Base-by-base conservation (phyloP, 108 stramenopile species). In the Cyclostephanos invisitatus region DNA sequence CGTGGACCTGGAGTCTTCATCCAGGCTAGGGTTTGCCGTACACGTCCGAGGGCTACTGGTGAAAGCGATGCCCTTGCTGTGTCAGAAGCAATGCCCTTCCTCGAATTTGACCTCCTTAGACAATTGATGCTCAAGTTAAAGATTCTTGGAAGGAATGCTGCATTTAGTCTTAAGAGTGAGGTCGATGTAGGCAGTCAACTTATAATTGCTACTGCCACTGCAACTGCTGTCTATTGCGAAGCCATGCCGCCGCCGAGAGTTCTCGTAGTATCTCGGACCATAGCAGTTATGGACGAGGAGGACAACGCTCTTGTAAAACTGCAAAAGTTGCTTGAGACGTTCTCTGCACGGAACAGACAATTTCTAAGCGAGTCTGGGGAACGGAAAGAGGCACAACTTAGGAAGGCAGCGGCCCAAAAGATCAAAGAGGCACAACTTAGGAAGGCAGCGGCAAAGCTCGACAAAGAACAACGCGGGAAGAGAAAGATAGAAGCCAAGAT, bases 41-140 rank as follows among this genome's bases (percentile, higher is more conserved):
- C 89, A 3, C 71, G 94, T 8, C 90, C 91, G 9, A 84, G 85
- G 51, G 78, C 87, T 27, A 84, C 74, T 5, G 91, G 94, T 7
- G 98, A 99, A 61, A 79, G 65, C 49, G 92, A 95, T 83, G 96
- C 97, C 11, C 74, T 97, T 54, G 91, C 92, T 62, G 96, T 98
- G 3, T 93, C 93, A 36, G 93, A 96, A 69, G 91, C 92, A 14
- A 83, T 97, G n/a, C 91, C 96, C 2, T 95, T 96, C 67, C 67
- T 97, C 56, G 98, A 99, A 75, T 97, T 92, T 47, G 98, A 98
- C 66, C 83, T 98, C 12, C 94, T 96, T 44, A 86, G 96, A 10
- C 98, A 99, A 77, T 83, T 99, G 24, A 96, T 97, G 94, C 84
- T 97, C 53, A 98, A 98, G 78, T 79, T 98, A 27, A 97, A 96